Base-by-base conservation (phyloP, 768 basidiomycete genomes). In the Trametes gibbosa region DNA sequence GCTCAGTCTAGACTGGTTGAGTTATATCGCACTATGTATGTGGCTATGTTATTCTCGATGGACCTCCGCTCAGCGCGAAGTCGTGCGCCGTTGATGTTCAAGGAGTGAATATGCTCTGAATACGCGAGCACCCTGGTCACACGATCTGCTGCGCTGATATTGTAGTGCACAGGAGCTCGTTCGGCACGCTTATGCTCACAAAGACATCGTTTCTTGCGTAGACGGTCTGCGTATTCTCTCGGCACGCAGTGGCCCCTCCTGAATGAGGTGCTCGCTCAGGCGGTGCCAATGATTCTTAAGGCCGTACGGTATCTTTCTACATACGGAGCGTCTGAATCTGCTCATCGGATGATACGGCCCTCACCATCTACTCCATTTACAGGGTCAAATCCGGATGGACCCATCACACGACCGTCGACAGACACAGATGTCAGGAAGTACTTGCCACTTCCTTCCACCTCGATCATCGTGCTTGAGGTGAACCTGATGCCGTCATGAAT, bases 21-120 rank as follows among this genome's bases (percentile, higher is more conserved):
- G 35, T 46, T 52, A 40, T 56, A 45, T 57, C n/a, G 45, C 50
- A 27, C 46, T 57, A 57, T 62, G 56, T 62, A 62, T 62, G 32
- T 47, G 51, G 61, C 27, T 42, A 40, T 41, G 40, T 53, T 50
- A 61, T 56, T 29, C 24, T 55, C 34, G 43, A 40, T 19, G 14
- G 34, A 17, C 4, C 40, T 21, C 53, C 42, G 19, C 45, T 37
- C 47, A 35, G 41, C 14, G 24, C 45, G 43, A 29, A 35, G n/a
- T 19, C 23, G n/a, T 16, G 34, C n/a, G 13, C 10, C 46, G n/a
- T n/a, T n/a, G n/a, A n/a, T n/a, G n/a, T n/a, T n/a, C n/a, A n/a
- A n/a, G n/a, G n/a, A n/a, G n/a, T n/a, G n/a, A n/a, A n/a, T n/a
- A n/a, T n/a, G n/a, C n/a, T n/a, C n/a, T n/a, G n/a, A n/a, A n/a